A percentile compares a stretch with the other conserved stretches of the same genome.
phyloP scores from a whole-genome alignment of 176 grass and related monocot genomes.

The Pontederia crassipes region DNA sequence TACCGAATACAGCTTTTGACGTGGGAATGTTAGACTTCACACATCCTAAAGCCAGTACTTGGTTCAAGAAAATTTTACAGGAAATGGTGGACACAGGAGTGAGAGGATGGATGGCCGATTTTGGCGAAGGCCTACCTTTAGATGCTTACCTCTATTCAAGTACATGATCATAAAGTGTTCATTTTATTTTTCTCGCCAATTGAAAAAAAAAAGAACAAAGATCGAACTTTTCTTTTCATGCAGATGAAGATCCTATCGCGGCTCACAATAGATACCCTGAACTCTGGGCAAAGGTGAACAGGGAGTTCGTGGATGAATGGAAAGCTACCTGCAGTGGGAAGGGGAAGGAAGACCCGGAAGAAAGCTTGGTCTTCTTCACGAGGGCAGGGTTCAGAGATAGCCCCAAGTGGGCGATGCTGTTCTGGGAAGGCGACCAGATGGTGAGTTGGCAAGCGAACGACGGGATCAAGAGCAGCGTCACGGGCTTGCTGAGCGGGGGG shows the following conservation, averaged over 20 bases:
- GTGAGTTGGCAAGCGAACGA: slow-evolving; percentile 95
- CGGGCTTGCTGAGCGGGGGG: slow-evolving; percentile 73
- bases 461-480: slow-evolving; percentile 92
- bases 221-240: background rate
- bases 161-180: background rate
- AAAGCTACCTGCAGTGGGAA: background rate
- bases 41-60: slow-evolving; percentile 44
- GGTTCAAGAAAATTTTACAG: slow-evolving; percentile 73
- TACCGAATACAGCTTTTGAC: slow-evolving; percentile 89
- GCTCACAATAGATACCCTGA: slow-evolving; percentile 85
- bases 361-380: slow-evolving; percentile 79
- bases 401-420: slow-evolving; percentile 74
- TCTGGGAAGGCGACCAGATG: slow-evolving; percentile 98
- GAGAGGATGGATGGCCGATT: slow-evolving; percentile 94
- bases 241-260: slow-evolving; percentile 54
- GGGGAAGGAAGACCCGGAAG: slow-evolving; percentile 16
- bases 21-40: slow-evolving; percentile 92
- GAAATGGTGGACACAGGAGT: slow-evolving; percentile 59
- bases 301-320: slow-evolving; percentile 77
- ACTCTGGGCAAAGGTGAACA: slow-evolving; percentile 86
- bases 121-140: slow-evolving; percentile 81
- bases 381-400: slow-evolving; percentile 73
- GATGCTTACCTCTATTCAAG: slow-evolving; percentile 73
- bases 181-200: background rate
- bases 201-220: too few species aligned